Evolutionary conservation across 2,329 filamentous ascomycete species (phyloP).

Genomic region (Periconia digitata): DNA sequence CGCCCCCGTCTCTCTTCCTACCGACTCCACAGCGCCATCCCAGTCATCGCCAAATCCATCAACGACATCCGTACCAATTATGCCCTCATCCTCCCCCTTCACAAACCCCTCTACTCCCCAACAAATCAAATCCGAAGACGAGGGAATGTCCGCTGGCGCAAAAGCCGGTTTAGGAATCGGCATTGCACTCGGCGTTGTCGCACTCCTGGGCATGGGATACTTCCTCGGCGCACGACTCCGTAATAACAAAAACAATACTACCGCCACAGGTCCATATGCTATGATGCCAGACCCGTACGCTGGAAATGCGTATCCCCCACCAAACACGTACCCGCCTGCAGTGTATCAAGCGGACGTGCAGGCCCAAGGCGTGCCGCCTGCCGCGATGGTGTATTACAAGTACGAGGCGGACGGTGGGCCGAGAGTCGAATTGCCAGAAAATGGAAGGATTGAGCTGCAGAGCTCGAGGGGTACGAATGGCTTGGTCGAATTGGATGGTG

Average conservation of each 20-base stretch:
- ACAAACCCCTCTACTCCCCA: neutral
- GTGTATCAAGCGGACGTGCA: neutral
- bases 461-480: neutral
- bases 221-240: neutral
- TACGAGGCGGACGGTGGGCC: neutral
- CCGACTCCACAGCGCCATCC: neutral
- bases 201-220: conserved; percentile 2
- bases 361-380: too few relatives aligned
- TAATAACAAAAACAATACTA: neutral
- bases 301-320: neutral
- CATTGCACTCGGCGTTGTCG: neutral
- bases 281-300: neutral
- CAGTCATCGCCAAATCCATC: neutral
- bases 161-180: conserved; percentile 9
- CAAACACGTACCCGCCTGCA: neutral
- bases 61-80: neutral
- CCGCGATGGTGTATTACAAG: neutral
- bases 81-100: neutral
- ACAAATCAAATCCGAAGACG: neutral
- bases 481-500: neutral
- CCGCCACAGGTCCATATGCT: neutral
- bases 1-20: neutral
- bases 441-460: neutral
- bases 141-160: conserved; percentile 1
- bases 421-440: neutral